Percentiles rank a stretch among this genome's conserved stretches.
Evolutionary conservation across 805 yeast species (phyloP).

Genomic region (Blastobotrys americana): DNA sequence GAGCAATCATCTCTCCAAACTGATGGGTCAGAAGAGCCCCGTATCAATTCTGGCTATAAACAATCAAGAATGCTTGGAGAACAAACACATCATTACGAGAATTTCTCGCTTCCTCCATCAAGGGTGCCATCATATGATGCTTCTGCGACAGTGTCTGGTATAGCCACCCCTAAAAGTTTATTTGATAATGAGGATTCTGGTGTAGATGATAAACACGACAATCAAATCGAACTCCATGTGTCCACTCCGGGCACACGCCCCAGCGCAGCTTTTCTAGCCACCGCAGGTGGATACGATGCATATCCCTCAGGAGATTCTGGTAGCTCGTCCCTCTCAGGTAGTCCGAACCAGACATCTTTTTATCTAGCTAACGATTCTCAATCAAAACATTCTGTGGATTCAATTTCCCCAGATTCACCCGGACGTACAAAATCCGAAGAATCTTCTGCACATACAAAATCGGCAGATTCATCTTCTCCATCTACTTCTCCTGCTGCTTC

Average conservation of each 20-base stretch:
- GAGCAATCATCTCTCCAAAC: too few relatives aligned
- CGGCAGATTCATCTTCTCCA: constrained; percentile 15
- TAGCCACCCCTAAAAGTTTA: not conserved
- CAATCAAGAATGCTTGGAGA: constrained; percentile 24
- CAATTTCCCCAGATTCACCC: not conserved
- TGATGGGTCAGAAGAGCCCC: too few relatives aligned
- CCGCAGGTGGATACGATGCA: constrained; percentile 3
- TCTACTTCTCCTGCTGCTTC: constrained; percentile 13
- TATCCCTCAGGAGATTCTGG: constrained; percentile 1
- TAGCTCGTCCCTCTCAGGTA: not conserved
- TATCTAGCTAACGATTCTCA: constrained; percentile 1
- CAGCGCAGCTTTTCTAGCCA: constrained; percentile 11
- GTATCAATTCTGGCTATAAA: constrained; percentile 11
- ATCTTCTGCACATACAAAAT: constrained; percentile 12
- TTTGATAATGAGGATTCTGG: not conserved
- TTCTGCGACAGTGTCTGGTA: constrained; percentile 3
- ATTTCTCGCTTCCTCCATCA: constrained; percentile 27
- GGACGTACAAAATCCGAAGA: constrained; percentile 8
- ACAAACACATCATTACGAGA: constrained; percentile 27
- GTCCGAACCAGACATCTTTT: constrained; percentile 1
- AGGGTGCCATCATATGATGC: constrained; percentile 17
- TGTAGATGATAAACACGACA: not conserved
- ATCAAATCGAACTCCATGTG: constrained; percentile 2
- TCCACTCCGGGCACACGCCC: constrained; percentile 4
- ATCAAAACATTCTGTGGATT: not conserved